These are phyloP conservation scores for Eucalyptus albens DNA, from an alignment of 345 rosid species.

Conservation along the genomic window DNA sequence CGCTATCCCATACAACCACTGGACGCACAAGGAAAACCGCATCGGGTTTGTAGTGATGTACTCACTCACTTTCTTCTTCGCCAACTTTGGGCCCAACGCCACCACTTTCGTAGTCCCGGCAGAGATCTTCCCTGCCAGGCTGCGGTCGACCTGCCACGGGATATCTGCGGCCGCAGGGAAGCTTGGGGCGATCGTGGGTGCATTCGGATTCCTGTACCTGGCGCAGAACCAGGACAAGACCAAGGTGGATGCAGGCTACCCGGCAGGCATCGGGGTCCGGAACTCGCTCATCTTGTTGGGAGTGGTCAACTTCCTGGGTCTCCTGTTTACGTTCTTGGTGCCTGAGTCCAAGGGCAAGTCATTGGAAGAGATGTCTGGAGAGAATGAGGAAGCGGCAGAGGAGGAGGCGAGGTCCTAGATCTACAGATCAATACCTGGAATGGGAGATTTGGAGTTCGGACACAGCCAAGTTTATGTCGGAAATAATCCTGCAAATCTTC, in stretches of 20 bases:
- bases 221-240: background rate
- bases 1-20: background rate
- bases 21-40: background rate
- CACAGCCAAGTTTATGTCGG: background rate
- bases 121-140: background rate
- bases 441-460: background rate
- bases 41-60: background rate
- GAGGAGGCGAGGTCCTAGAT: background rate
- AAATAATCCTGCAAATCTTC: background rate
- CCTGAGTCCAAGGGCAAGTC: background rate
- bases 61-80: background rate
- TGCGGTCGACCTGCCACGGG: background rate
- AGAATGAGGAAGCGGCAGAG: background rate
- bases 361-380: background rate
- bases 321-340: background rate
- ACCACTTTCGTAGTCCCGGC: background rate
- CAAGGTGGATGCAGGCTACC: background rate
- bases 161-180: background rate
- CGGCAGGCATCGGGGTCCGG: background rate
- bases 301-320: background rate
- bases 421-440: background rate
- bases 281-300: background rate
- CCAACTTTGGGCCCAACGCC: background rate
- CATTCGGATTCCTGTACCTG: background rate
- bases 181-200: background rate